Evolutionary conservation across 78 protist genomes (phyloP).

Genomic region (Speleostelium caveatum): DNA sequence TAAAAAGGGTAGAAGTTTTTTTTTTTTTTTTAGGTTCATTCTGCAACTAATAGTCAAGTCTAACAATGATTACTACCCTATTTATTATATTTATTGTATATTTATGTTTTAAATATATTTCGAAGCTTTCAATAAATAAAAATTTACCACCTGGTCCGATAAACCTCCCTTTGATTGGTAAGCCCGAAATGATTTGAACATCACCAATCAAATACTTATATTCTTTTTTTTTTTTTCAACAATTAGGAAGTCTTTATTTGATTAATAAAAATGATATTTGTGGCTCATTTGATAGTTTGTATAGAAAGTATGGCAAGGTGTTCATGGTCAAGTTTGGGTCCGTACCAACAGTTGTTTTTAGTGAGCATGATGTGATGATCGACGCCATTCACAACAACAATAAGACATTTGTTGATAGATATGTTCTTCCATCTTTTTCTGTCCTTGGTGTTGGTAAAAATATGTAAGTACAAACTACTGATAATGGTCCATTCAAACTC

Average conservation of each 20-base stretch:
- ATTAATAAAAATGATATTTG: conserved; percentile 8
- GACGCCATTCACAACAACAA: conserved; percentile 10
- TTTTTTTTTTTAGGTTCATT: too few species aligned
- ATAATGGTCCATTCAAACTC: neutral
- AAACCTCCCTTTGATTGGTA: conserved; percentile 40
- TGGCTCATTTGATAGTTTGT: neutral
- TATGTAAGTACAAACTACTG: neutral
- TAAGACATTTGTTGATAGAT: conserved; percentile 13
- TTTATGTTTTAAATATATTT: too few species aligned
- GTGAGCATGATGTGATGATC: conserved; percentile 32
- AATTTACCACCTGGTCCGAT: conserved; percentile 59
- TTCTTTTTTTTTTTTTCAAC: too few species aligned
- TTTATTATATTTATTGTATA: too few species aligned
- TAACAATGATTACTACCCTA: too few species aligned
- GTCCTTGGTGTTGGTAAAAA: conserved; percentile 41
- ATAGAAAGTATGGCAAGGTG: conserved; percentile 34
- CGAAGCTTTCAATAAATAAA: neutral
- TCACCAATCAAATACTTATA: too few species aligned
- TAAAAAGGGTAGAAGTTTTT: too few species aligned
- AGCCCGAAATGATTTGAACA: too few species aligned
- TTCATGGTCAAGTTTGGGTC: conserved; percentile 32
- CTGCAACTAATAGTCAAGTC: too few species aligned
- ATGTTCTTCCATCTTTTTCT: conserved; percentile 7
- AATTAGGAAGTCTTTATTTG: conserved; percentile 27
- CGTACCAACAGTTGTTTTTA: conserved; percentile 16